A percentile compares a stretch with the other conserved stretches of the same genome.
phyloP scores from a whole-genome alignment of 495 filamentous ascomycete genomes.

The Lasiosphaeris hirsuta region DNA sequence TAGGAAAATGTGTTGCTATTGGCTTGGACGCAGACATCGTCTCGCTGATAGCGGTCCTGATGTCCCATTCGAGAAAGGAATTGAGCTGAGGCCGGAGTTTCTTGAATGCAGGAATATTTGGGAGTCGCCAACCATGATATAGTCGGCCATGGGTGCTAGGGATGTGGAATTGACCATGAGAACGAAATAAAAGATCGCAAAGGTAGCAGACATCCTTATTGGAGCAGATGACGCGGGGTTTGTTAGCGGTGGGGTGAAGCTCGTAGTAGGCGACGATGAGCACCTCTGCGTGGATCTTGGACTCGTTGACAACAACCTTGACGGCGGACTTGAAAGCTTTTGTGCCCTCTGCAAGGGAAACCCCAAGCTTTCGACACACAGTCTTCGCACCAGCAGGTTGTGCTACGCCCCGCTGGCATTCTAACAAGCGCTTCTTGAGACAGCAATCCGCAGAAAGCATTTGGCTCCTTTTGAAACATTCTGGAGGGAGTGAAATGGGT shows the following conservation, averaged over 20 bases:
- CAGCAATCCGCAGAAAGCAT: neutral
- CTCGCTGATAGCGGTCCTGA: neutral
- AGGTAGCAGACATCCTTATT: conserved; percentile 52
- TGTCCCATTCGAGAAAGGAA: conserved; percentile 4
- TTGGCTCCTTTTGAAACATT: conserved; percentile 20
- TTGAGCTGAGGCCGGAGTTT: conserved; percentile 9
- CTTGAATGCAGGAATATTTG: conserved; percentile 4
- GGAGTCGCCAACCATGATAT: conserved; percentile 38
- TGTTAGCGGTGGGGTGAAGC: conserved; percentile 14
- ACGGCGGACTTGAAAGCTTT: neutral
- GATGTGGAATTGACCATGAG: conserved; percentile 40
- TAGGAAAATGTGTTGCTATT: neutral
- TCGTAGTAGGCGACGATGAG: conserved; percentile 46
- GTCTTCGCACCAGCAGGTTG: neutral
- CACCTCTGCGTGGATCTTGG: conserved; percentile 49
- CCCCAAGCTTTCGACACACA: neutral
- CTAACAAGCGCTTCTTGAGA: conserved; percentile 3
- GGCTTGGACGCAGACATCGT: neutral
- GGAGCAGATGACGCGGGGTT: conserved; percentile 46
- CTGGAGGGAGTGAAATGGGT: conserved; percentile 20
- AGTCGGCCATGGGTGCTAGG: conserved; percentile 41
- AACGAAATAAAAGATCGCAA: conserved; percentile 41
- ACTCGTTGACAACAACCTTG: conserved; percentile 22
- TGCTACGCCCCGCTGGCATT: neutral
- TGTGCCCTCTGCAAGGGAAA: neutral